Conservation (phyloP, 2,329 filamentous ascomycete genomes). For the Seiridium cupressi region DNA sequence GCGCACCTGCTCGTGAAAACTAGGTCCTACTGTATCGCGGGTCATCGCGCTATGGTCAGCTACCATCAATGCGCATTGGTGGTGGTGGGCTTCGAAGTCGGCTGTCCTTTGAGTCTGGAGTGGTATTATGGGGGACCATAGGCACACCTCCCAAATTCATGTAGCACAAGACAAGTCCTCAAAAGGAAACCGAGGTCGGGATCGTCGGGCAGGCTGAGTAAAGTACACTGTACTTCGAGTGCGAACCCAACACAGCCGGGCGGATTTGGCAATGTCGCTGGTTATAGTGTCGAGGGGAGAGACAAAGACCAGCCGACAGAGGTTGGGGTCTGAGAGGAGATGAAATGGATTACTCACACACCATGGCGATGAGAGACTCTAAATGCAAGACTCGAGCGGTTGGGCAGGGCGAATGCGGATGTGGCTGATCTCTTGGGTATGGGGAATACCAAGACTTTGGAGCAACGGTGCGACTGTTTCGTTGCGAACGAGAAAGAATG, state of each 20-base stretch:
- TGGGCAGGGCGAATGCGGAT: background rate
- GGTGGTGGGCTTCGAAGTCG: background rate
- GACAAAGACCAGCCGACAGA: background rate
- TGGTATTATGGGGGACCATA: no score
- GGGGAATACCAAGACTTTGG: background rate
- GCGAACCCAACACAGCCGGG: background rate
- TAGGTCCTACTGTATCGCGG: slow-evolving; percentile 25
- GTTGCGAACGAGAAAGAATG: background rate
- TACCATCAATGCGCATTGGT: slow-evolving; percentile 9
- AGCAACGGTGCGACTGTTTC: background rate
- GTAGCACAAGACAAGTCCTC: background rate
- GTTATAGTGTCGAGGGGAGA: background rate
- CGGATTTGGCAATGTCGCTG: background rate
- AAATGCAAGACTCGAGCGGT: background rate
- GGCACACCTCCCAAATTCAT: no score
- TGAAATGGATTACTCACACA: background rate
- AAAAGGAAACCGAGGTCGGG: background rate
- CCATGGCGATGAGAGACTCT: background rate
- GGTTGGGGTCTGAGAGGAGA: background rate
- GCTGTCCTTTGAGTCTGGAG: no score
- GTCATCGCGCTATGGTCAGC: slow-evolving; percentile 27
- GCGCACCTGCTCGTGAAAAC: slow-evolving; percentile 19
- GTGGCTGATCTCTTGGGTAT: background rate
- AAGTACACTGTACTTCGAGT: background rate
- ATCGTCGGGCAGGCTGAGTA: background rate